Conservation (phyloP, 768 basidiomycete species). For the Amyloporia xantha region DNA sequence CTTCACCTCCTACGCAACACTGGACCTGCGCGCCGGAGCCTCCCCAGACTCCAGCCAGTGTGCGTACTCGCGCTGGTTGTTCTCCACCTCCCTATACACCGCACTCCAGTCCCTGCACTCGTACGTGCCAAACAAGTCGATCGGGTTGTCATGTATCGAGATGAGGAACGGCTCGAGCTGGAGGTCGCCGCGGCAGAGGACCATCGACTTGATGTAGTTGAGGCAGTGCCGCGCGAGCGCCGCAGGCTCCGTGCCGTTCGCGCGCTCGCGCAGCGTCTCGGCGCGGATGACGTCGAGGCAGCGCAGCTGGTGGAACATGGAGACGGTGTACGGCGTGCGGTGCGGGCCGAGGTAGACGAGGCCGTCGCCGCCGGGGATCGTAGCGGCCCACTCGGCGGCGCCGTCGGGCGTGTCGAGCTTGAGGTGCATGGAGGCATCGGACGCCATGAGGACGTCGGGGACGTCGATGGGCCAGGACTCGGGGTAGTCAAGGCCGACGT, state of each 20-base stretch:
- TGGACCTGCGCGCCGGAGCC: too few species aligned
- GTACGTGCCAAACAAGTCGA: conserved; percentile 5
- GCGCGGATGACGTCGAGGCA: conserved; percentile 33
- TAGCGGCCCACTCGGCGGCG: conserved; percentile 18
- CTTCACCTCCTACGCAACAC: too few species aligned
- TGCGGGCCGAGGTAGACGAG: conserved; percentile 21
- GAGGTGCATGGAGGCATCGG: conserved; percentile 28
- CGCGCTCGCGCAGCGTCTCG: conserved; percentile 10
- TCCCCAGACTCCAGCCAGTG: background rate
- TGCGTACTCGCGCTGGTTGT: conserved; percentile 12
- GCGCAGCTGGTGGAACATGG: too few species aligned
- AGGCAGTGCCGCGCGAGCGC: conserved; percentile 27
- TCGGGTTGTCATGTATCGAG: conserved; percentile 5
- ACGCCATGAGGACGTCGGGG: conserved; percentile 5
- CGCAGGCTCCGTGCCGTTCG: background rate
- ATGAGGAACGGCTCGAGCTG: conserved; percentile 24
- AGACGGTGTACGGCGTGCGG: conserved; percentile 28
- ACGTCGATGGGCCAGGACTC: background rate
- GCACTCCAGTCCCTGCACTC: conserved; percentile 18
- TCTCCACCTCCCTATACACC: conserved; percentile 14
- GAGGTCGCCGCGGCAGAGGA: conserved; percentile 30
- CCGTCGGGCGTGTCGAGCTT: conserved; percentile 9
- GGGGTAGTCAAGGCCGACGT: conserved; percentile 1
- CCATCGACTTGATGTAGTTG: conserved; percentile 35
- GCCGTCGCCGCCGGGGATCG: conserved; percentile 21